Evolutionary conservation across 768 basidiomycete species (phyloP), one percentile per base, ranked within the genome.

Genomic region (Serpula lacrymans): DNA sequence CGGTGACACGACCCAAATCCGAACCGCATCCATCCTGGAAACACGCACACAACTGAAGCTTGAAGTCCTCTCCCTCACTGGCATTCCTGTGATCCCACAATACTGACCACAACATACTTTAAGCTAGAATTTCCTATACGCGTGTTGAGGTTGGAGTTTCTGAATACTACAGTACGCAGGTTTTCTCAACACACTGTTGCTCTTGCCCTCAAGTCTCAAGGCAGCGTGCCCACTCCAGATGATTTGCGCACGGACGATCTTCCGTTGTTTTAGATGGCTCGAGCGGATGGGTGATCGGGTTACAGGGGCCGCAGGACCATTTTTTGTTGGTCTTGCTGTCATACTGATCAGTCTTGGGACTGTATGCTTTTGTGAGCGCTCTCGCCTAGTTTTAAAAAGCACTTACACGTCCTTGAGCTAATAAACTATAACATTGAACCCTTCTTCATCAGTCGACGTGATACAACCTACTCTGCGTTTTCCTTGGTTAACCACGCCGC

Each of bases 251-350:
- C 62, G 46, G 20, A 47, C 32, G 11, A 50, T 62, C 37, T 83
- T 82, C 49, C 65, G 69, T 22, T 84, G 82, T 55, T 84, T 81
- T 65, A 79, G 69, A 56, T 62, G 59, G 11, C 58, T 94, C 10
- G 93, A 97, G 65, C 67, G 79, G 39, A 62, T 68, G 35, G 94
- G 77, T 5, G 90, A 96, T 60, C 69, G 74, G 49, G 52, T 95
- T 27, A 96, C 91, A 0, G 91, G 93, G 39, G 85, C 88, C 38
- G 93, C 89, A 22, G 95, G 95, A 0, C 95, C 93, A 0, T 78
- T 85, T 54, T 98, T 98, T 58, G 79, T 98, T 27, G 74, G 67
- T 1, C 68, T 95, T n/a, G 94, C 91, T 4, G 69, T 84, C 40
- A 53, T 80, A 6, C 72, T 98, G 20, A 81, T 93, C 12, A 63